Percentiles rank a stretch among this genome's conserved stretches.
Conservation (phyloP, 2,329 filamentous ascomycete species). For the Fragosphaeria purpurea region DNA sequence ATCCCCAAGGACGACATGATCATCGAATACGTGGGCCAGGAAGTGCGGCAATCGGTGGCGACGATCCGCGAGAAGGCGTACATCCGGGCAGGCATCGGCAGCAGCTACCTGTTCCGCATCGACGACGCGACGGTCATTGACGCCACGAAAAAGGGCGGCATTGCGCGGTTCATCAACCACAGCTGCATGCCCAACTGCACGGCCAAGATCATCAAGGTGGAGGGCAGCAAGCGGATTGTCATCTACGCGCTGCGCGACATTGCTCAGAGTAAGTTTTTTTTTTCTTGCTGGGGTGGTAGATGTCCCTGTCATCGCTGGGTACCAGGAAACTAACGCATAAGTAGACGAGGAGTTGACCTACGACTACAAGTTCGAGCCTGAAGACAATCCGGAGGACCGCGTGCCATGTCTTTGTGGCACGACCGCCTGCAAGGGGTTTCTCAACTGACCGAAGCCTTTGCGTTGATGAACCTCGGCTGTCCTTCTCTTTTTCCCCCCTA, state of each 20-base stretch:
- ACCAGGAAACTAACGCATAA: no score
- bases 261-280: slow-evolving; percentile 66
- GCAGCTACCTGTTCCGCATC: slow-evolving; percentile 95
- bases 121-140: slow-evolving; percentile 97
- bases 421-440: slow-evolving; percentile 93
- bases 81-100: slow-evolving; percentile 91
- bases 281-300: no score
- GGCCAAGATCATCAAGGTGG: slow-evolving; percentile 98
- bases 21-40: slow-evolving; percentile 97
- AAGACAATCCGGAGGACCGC: slow-evolving; percentile 86
- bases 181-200: slow-evolving; percentile 98
- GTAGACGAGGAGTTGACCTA: slow-evolving; percentile 97
- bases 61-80: slow-evolving; percentile 89
- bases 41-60: slow-evolving; percentile 93
- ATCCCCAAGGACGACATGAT: slow-evolving; percentile 98
- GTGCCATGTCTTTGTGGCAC: slow-evolving; percentile 97
- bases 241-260: slow-evolving; percentile 97
- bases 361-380: slow-evolving; percentile 99
- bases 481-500: no score
- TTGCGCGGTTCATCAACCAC: slow-evolving; percentile 97
- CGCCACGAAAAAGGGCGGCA: slow-evolving; percentile 96
- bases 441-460: slow-evolving; percentile 52
- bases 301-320: no score
- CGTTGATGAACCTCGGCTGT: no score
- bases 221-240: slow-evolving; percentile 95